phyloP scores from a whole-genome alignment of 768 basidiomycete species.

The Mycena venus region DNA sequence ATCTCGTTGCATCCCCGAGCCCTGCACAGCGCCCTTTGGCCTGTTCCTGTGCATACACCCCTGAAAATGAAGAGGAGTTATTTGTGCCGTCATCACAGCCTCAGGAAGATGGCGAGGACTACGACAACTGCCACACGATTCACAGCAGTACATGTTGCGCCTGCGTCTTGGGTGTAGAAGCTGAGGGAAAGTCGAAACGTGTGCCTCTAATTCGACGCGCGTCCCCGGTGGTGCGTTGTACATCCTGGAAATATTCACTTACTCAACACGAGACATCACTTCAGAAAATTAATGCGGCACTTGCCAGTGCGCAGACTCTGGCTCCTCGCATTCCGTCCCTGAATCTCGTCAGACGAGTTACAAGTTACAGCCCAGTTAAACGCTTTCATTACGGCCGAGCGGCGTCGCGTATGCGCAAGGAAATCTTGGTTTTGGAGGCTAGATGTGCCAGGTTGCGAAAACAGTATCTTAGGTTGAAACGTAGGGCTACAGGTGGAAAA shows the following conservation, averaged over 20 bases:
- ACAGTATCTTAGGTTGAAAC: neutral
- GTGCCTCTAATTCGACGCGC: neutral
- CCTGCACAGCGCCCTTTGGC: neutral
- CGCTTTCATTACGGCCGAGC: neutral
- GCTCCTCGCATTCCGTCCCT: neutral
- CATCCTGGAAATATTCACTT: neutral
- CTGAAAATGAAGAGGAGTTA: neutral
- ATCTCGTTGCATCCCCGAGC: neutral
- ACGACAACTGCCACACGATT: neutral
- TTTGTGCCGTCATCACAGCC: neutral
- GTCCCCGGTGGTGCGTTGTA: neutral
- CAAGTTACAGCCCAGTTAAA: neutral
- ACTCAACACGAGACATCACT: neutral
- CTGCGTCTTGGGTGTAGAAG: neutral
- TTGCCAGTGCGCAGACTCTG: neutral
- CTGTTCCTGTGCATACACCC: neutral
- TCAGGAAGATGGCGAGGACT: neutral
- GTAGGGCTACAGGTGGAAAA: neutral
- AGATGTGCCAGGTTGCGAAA: neutral
- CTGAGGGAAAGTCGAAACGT: neutral
- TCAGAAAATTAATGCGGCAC: neutral
- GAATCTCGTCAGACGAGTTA: neutral
- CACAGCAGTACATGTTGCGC: neutral
- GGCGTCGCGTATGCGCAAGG: neutral
- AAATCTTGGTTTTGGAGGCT: neutral